A percentile compares a stretch with the other conserved stretches of the same genome.
Conservation (phyloP, 1,284 basidiomycete genomes). For the Puccinia hordei region DNA sequence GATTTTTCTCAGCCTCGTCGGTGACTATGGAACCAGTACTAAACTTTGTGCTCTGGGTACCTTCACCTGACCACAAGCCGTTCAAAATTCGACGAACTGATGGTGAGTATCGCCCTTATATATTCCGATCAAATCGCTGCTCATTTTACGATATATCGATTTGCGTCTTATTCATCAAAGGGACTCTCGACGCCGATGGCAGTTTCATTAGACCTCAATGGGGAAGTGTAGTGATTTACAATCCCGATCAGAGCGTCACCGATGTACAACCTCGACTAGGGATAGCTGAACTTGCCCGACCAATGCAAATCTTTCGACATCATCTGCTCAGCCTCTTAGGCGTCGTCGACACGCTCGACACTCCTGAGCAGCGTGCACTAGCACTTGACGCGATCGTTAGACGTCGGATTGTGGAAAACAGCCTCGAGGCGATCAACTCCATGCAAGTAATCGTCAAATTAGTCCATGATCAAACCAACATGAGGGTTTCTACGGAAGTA, state of each 20-base stretch:
- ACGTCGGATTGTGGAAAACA: conserved; percentile 72
- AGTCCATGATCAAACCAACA: conserved; percentile 79
- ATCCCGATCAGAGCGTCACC: conserved; percentile 62
- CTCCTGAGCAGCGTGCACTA: conserved; percentile 5
- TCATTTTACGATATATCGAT: not conserved
- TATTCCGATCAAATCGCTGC: not conserved
- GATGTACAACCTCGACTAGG: conserved; percentile 56
- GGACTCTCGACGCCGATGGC: conserved; percentile 35
- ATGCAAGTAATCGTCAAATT: conserved; percentile 77
- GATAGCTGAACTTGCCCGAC: conserved; percentile 61
- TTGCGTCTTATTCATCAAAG: not conserved
- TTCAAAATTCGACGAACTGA: conserved; percentile 69
- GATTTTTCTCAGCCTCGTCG: conserved; percentile 67
- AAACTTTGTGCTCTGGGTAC: conserved; percentile 88
- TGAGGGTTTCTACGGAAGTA: conserved; percentile 81
- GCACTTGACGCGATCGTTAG: conserved; percentile 76
- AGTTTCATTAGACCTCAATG: conserved; percentile 92
- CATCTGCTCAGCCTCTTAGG: conserved; percentile 60
- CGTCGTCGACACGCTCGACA: not conserved
- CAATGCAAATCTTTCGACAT: conserved; percentile 64
- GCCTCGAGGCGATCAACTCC: conserved; percentile 70
- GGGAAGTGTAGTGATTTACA: conserved; percentile 83
- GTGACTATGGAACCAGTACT: conserved; percentile 86
- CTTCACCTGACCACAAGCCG: conserved; percentile 70
- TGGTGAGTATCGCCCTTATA: conserved; percentile 61